phyloP scores from a whole-genome alignment of 2,329 filamentous ascomycete genomes.

The Penicillium sp. region DNA sequence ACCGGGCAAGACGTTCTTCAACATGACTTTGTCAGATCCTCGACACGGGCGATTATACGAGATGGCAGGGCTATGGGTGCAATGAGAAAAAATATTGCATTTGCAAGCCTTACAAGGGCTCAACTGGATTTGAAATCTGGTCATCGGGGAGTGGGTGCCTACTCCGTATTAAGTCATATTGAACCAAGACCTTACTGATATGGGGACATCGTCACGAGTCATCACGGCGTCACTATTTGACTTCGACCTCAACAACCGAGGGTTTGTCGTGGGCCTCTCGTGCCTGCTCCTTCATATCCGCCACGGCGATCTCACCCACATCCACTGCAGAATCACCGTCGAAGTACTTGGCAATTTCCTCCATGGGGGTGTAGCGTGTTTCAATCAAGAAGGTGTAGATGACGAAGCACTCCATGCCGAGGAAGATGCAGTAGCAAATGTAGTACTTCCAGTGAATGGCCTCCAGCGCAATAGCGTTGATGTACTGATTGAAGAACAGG shows the following conservation, averaged over 20 bases:
- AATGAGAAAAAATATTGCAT: too few relatives aligned
- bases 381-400: slow-evolving; percentile 33
- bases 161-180: too few relatives aligned
- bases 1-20: too few relatives aligned
- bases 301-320: slow-evolving; percentile 7
- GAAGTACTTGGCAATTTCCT: slow-evolving; percentile 33
- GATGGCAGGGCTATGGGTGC: too few relatives aligned
- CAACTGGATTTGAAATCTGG: too few relatives aligned
- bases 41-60: too few relatives aligned
- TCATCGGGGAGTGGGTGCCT: too few relatives aligned
- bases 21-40: too few relatives aligned
- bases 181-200: too few relatives aligned
- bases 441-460: slow-evolving; percentile 29
- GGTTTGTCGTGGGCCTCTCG: background rate
- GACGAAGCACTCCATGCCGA: slow-evolving; percentile 21
- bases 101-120: too few relatives aligned
- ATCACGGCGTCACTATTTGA: background rate
- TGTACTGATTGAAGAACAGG: slow-evolving; percentile 25
- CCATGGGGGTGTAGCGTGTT: slow-evolving; percentile 25
- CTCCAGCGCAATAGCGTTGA: slow-evolving; percentile 23
- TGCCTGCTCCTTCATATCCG: slow-evolving; percentile 8
- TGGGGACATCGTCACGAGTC: too few relatives aligned
- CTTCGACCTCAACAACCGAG: background rate
- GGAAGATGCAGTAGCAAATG: slow-evolving; percentile 29
- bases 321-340: slow-evolving; percentile 11